Evolutionary conservation across 768 basidiomycete genomes (phyloP), one percentile per base, ranked within the genome.

Genomic region (Steccherinum ochraceum): DNA sequence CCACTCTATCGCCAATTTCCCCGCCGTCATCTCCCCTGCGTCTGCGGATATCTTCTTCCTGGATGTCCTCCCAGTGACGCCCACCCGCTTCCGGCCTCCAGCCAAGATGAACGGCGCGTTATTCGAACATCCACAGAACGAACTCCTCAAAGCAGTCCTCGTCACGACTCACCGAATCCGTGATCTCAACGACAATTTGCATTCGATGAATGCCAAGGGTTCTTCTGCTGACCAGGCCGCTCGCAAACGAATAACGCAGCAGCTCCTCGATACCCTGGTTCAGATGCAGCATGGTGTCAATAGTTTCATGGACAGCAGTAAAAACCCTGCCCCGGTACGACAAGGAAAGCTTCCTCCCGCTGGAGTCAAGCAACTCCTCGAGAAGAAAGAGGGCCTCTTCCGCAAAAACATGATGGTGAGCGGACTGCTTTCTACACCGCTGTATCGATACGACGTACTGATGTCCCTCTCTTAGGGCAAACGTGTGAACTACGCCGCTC

Each of bases 351-450:
- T 90, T 18, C 93, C 94, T 24, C 93, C 94, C 26, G 76, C 84
- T 41, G 96, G 96, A 56, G 83, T 99, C 56, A 99, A 98, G 75
- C 95, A 99, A 68, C 80, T 87, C 12, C 70, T 99, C 60, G 96
- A 99, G 72, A 99, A 98, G 79, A 99, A 99, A 69, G 96, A 98
- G 57, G 96, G 96, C 42, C 66, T 99, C 45, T 99, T 99, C 78
- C 78, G 96, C 52, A 96, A 94, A 70, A 84, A 99, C 63, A 98
- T 99, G 96, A 99, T 99, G 96, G 94, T 93, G 52, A 51, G 78
- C 46, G 4, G 24, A 24, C 45, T 20, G 50, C 47, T 39, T 26
- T 45, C 12, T 10, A 45, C 30, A 20, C 43, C 51, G 24, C n/a
- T n/a, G n/a, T n/a, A n/a, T n/a, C n/a, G 41, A 52, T 42, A 40